Conservation (phyloP, 805 yeast species). For the Ogataea allantospora region DNA sequence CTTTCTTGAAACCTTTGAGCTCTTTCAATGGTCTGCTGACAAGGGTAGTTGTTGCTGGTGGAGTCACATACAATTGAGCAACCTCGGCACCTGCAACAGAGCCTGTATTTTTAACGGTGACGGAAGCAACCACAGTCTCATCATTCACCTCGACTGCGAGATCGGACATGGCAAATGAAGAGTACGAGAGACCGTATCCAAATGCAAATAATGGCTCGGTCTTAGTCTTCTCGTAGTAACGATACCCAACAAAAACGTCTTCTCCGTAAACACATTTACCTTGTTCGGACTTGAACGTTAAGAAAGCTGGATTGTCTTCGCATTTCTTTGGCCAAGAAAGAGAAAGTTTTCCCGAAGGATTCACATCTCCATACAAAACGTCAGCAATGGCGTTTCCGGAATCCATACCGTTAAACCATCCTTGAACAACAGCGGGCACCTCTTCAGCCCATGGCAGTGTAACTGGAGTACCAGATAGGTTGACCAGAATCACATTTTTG, state of each 20-base stretch:
- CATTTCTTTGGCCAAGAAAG: conserved; percentile 51
- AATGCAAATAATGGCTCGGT: conserved; percentile 54
- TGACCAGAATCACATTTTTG: conserved; percentile 50
- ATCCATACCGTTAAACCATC: conserved; percentile 60
- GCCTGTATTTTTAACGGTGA: conserved; percentile 50
- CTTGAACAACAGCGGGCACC: conserved; percentile 46
- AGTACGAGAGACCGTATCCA: conserved; percentile 63
- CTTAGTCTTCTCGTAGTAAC: conserved; percentile 54
- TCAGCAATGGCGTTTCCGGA: conserved; percentile 60
- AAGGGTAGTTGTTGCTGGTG: conserved; percentile 37
- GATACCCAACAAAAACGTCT: conserved; percentile 63
- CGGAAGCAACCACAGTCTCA: conserved; percentile 29
- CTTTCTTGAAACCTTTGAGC: conserved; percentile 56
- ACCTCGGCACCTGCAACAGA: conserved; percentile 49
- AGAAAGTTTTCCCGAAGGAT: conserved; percentile 60
- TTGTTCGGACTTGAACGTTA: conserved; percentile 48
- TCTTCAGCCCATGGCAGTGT: conserved; percentile 51
- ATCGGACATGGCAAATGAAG: conserved; percentile 44
- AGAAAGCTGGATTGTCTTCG: conserved; percentile 56
- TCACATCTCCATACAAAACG: conserved; percentile 56
- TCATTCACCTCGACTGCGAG: conserved; percentile 34
- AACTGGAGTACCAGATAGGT: conserved; percentile 63
- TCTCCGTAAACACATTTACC: conserved; percentile 63
- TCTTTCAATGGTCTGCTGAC: conserved; percentile 53
- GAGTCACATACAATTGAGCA: conserved; percentile 50